Percentiles rank a stretch among this genome's conserved stretches.
Conservation (phyloP, 371 early-diverging fungal species). For the Mucor plumbeus region DNA sequence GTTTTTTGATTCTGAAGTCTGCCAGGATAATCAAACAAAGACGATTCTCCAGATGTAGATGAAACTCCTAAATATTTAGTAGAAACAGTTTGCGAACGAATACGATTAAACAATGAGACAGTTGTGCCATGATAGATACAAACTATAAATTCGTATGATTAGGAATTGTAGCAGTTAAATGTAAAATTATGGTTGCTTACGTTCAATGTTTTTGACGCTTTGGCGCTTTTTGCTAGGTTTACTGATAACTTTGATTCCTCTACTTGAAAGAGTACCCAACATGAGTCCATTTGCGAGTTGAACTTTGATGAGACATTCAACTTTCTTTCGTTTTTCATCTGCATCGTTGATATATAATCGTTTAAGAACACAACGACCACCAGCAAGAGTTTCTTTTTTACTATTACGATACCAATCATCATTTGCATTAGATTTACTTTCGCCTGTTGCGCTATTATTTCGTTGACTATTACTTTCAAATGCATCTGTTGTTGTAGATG, state of each 20-base stretch:
- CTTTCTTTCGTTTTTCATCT: constrained; percentile 76
- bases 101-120: constrained; percentile 75
- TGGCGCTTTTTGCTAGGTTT: constrained; percentile 81
- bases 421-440: constrained; percentile 37
- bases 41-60: constrained; percentile 27
- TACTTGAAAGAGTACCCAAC: constrained; percentile 69
- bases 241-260: constrained; percentile 77
- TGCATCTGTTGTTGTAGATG: not conserved
- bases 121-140: constrained; percentile 86
- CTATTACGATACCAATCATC: constrained; percentile 30
- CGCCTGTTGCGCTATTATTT: not conserved
- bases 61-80: constrained; percentile 83
- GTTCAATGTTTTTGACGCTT: constrained; percentile 76
- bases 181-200: constrained; percentile 23
- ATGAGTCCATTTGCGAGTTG: constrained; percentile 62
- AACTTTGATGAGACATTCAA: constrained; percentile 70
- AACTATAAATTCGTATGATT: constrained; percentile 36
- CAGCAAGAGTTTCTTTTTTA: constrained; percentile 30
- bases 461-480: not conserved
- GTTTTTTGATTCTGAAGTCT: constrained; percentile 22
- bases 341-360: constrained; percentile 77
- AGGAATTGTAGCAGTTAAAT: not conserved
- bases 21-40: constrained; percentile 42
- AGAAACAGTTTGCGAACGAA: constrained; percentile 84
- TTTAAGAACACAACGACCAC: constrained; percentile 74